Evolutionary conservation across 139 green algal species (phyloP), one percentile per base, ranked within the genome.

Genomic region (Chlorella ohadii): DNA sequence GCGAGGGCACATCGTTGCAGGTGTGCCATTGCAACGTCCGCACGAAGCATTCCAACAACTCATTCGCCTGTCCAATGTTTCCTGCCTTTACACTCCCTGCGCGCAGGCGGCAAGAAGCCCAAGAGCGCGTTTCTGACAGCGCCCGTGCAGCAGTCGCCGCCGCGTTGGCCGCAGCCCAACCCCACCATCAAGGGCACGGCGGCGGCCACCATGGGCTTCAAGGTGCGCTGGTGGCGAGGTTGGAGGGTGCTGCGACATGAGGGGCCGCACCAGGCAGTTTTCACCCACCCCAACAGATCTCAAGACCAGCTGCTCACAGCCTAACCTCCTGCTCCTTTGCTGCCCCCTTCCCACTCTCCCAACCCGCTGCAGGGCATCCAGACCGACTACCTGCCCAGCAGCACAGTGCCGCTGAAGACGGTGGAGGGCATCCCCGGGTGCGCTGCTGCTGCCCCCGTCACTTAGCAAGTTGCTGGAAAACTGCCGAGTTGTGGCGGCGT

Each of bases 351-450:
- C n/a, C n/a, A n/a, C n/a, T n/a, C n/a, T n/a, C n/a, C 11, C 44
- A 11, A 22, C 15, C 15, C 28, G 25, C 22, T 56, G 70, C 34
- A 73, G 82, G 90, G 92, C 61, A 93, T 92, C 61, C 67, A 84
- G n/a, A 92, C 90, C 12, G 56, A 83, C 79, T 95, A 92, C 78
- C 90, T 94, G 78, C 89, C 91, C 20, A 80, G 68, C 41, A 88
- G 73, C 77, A 91, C 89, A 0, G 89, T 93, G 25, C 65, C 67
- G 11, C 36, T 93, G 11, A 89, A 87, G 27, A 87, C 86, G 1
- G 88, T 92, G 23, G 85, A 92, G 51, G 51, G 51, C 51, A 59
- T 59, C 51, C 51, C 51, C 51, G 51, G 51, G 51, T 31, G 61
- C 61, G 27, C 61, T 67, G 9, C 27, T 67, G 61, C 61, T 67